phyloP scores from a whole-genome alignment of 164 flowering plant species.

The Aristolochia contorta region DNA sequence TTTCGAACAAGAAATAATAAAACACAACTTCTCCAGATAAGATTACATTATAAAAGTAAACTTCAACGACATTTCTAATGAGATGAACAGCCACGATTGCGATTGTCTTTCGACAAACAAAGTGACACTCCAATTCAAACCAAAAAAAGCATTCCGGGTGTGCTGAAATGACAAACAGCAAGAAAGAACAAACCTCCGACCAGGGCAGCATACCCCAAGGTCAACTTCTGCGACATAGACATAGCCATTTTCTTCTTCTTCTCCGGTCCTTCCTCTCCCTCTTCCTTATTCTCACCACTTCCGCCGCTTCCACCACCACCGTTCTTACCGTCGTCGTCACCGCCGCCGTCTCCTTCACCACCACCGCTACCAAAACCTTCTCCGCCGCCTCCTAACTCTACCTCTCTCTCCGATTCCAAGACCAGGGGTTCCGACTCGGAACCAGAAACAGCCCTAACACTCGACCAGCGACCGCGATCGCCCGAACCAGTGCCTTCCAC shows the following conservation, averaged over 20 bases:
- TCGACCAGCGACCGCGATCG: neutral
- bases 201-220: constrained; percentile 82
- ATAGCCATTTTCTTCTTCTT: constrained; percentile 30
- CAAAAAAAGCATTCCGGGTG: too few relatives aligned
- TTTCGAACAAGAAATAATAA: too few relatives aligned
- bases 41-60: too few relatives aligned
- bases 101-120: too few relatives aligned
- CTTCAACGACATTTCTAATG: too few relatives aligned
- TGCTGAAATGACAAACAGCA: too few relatives aligned
- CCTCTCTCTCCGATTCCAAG: neutral
- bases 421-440: neutral
- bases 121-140: too few relatives aligned
- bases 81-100: too few relatives aligned
- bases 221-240: constrained; percentile 86
- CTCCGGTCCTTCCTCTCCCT: constrained; percentile 16
- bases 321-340: constrained; percentile 25
- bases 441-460: too few relatives aligned
- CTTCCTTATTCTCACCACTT: constrained; percentile 10
- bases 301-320: constrained; percentile 26
- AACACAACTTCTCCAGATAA: too few relatives aligned
- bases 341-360: constrained; percentile 20
- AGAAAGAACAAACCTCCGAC: constrained; percentile 42
- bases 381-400: neutral
- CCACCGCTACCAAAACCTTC: neutral
- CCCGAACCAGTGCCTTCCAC: neutral